These are phyloP conservation scores for Yamadazyma paraphyllophila DNA, from an alignment of 805 yeast species.

Conservation along the genomic window DNA sequence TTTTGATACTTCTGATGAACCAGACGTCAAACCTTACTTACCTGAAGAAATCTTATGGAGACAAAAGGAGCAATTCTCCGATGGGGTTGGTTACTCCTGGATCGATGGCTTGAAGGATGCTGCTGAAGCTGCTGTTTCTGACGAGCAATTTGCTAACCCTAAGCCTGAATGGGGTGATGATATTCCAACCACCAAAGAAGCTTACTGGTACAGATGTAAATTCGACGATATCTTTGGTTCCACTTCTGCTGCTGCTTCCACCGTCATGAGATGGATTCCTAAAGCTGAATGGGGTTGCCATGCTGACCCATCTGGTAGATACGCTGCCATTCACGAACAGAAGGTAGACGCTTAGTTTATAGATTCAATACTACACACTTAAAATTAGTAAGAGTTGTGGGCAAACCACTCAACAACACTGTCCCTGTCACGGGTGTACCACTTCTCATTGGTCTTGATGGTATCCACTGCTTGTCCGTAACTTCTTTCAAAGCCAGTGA, in stretches of 20 bases:
- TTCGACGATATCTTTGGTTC: conserved; percentile 87
- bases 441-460: conserved; percentile 46
- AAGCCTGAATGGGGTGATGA: conserved; percentile 96
- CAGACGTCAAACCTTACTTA: conserved; percentile 75
- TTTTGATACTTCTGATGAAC: conserved; percentile 87
- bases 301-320: conserved; percentile 98
- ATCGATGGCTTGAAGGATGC: conserved; percentile 96
- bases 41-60: conserved; percentile 98
- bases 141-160: conserved; percentile 87
- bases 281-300: conserved; percentile 99
- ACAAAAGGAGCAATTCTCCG: conserved; percentile 99
- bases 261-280: conserved; percentile 99
- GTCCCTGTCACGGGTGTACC: conserved; percentile 47
- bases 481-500: conserved; percentile 54
- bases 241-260: conserved; percentile 75
- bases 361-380: not conserved
- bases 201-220: conserved; percentile 97
- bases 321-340: conserved; percentile 80
- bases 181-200: conserved; percentile 96
- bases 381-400: conserved; percentile 10
- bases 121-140: conserved; percentile 82
- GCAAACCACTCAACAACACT: conserved; percentile 46
- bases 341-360: conserved; percentile 28
- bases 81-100: conserved; percentile 99
- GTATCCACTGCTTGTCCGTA: conserved; percentile 56